Percentiles rank a stretch among this genome's conserved stretches.
phyloP scores from a whole-genome alignment of 1,139 yeast genomes.

The Suhomyces panamericanus region DNA sequence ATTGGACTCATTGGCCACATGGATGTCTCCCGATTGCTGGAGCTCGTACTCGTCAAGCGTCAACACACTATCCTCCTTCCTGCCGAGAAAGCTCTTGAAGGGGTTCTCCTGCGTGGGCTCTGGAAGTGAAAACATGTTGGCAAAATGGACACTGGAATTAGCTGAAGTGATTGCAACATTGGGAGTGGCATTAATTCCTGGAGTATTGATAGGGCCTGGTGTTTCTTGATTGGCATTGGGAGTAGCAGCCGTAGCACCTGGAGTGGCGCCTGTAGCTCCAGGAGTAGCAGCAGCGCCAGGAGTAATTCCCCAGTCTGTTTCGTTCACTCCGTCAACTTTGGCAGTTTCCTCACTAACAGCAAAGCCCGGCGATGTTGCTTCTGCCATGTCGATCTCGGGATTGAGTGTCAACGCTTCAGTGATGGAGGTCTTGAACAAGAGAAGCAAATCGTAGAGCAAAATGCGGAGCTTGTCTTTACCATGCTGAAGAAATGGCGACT shows the following conservation, averaged over 20 bases:
- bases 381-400: slow-evolving; percentile 16
- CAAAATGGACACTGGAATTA: slow-evolving; percentile 3
- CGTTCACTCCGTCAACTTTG: slow-evolving; percentile 5
- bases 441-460: slow-evolving; percentile 60
- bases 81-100: slow-evolving; percentile 25
- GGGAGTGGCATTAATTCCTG: slow-evolving; percentile 7
- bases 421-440: slow-evolving; percentile 51
- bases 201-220: slow-evolving; percentile 1
- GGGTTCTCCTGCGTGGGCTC: slow-evolving; percentile 34
- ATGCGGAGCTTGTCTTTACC: slow-evolving; percentile 55
- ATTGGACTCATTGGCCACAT: slow-evolving; percentile 30
- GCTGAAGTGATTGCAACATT: slow-evolving; percentile 1
- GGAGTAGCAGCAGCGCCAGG: slow-evolving; percentile 6
- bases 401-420: slow-evolving; percentile 22
- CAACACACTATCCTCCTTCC: slow-evolving; percentile 26
- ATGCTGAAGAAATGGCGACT: slow-evolving; percentile 38
- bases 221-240: neutral
- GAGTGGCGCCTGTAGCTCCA: slow-evolving; percentile 1
- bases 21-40: slow-evolving; percentile 34
- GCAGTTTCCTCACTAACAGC: slow-evolving; percentile 6
- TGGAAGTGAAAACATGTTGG: slow-evolving; percentile 36
- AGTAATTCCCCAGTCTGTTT: slow-evolving; percentile 6
- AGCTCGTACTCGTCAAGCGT: slow-evolving; percentile 40
- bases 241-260: neutral
- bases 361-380: slow-evolving; percentile 17